These are phyloP conservation scores for Ettlia oleoabundans DNA, from an alignment of 139 green algal species.

Conservation along the genomic window DNA sequence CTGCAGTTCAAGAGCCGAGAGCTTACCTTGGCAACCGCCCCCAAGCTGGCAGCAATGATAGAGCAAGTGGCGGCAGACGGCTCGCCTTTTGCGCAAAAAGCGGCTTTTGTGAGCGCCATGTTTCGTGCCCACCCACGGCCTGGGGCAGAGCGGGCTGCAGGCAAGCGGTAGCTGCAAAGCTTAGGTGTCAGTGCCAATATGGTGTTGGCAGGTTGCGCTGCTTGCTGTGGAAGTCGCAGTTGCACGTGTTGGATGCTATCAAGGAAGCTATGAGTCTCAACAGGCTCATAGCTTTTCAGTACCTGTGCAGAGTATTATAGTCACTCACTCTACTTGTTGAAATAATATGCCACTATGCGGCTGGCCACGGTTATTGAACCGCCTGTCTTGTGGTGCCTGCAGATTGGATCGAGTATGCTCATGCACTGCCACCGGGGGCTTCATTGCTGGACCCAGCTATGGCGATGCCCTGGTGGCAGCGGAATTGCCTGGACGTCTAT, in stretches of 20 bases:
- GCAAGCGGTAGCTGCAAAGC: background rate
- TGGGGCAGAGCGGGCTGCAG: background rate
- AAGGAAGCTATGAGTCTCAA: no score
- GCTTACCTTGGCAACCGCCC: background rate
- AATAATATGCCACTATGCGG: no score
- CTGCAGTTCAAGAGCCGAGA: background rate
- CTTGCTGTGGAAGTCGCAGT: no score
- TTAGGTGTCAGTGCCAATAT: background rate
- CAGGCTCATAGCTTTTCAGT: no score
- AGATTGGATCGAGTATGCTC: conserved; percentile 8
- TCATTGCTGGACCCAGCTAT: background rate
- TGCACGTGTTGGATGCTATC: no score
- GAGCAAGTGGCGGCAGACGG: background rate
- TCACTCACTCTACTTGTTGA: no score
- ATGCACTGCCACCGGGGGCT: background rate
- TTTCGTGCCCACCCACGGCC: background rate
- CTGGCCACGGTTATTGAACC: no score
- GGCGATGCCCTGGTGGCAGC: background rate
- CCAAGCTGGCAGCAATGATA: background rate
- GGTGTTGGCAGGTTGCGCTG: no score
- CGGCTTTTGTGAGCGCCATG: background rate
- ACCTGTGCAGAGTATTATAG: no score
- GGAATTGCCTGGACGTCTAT: background rate
- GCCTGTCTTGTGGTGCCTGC: background rate
- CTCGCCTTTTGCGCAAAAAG: background rate